phyloP scores from a whole-genome alignment of 2,329 filamentous ascomycete genomes.

The Trichoderma brevicompactum region DNA sequence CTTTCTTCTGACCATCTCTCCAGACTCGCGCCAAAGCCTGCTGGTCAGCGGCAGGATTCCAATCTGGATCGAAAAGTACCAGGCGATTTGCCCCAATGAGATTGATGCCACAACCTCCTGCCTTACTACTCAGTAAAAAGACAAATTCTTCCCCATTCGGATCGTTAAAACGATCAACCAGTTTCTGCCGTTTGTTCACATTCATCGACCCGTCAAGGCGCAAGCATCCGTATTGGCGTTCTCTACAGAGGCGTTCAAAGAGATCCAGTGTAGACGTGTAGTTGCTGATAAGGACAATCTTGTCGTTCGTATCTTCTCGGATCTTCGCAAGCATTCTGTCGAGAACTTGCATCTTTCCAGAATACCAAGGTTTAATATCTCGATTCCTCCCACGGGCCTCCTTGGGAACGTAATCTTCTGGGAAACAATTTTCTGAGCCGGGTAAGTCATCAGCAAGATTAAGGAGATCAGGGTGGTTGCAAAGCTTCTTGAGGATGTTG shows the following conservation, averaged over 20 bases:
- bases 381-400: conserved; percentile 86
- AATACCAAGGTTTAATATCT: conserved; percentile 94
- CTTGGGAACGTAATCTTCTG: conserved; percentile 85
- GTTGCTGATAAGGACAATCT: conserved; percentile 98
- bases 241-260: conserved; percentile 87
- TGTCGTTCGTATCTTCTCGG: conserved; percentile 94
- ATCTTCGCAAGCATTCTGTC: conserved; percentile 97
- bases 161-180: conserved; percentile 97
- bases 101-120: conserved; percentile 94
- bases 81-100: conserved; percentile 93
- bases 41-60: conserved; percentile 97
- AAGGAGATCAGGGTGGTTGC: conserved; percentile 94
- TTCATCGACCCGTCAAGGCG: conserved; percentile 97
- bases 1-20: conserved; percentile 98
- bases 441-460: conserved; percentile 82
- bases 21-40: conserved; percentile 96
- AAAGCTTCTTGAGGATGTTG: conserved; percentile 94
- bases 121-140: conserved; percentile 95
- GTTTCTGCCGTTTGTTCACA: conserved; percentile 93
- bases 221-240: conserved; percentile 80
- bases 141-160: conserved; percentile 88
- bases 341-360: conserved; percentile 97
- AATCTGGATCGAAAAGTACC: conserved; percentile 94
- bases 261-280: conserved; percentile 96
- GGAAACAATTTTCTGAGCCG: conserved; percentile 80